Percentiles rank a stretch among this genome's conserved stretches.
Evolutionary conservation across 352 stramenopile species (phyloP).

Genomic region (Pythium apleroticum): DNA sequence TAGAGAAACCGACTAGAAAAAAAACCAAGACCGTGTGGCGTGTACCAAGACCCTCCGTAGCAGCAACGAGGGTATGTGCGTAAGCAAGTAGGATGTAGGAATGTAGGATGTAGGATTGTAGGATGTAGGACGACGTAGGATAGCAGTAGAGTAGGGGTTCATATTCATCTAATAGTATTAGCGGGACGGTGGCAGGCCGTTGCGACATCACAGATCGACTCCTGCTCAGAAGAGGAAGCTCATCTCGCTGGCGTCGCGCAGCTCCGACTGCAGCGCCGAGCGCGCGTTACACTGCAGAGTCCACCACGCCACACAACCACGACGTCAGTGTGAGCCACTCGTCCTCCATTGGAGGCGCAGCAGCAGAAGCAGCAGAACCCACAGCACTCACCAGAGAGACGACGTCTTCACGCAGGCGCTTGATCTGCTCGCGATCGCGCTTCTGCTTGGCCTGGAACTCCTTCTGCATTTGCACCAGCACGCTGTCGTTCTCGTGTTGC

Average conservation of each 20-base stretch:
- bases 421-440: constrained; percentile 52
- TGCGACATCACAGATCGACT: not conserved
- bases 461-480: constrained; percentile 50
- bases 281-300: constrained; percentile 54
- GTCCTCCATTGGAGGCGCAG: not conserved
- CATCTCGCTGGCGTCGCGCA: constrained; percentile 60
- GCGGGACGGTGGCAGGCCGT: not conserved
- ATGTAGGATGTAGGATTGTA: constrained; percentile 1
- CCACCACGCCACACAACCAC: constrained; percentile 6
- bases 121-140: not conserved
- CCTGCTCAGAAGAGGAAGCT: constrained; percentile 39
- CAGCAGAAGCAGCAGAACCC: not conserved
- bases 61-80: not conserved
- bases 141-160: constrained; percentile 4
- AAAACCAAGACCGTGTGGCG: not conserved
- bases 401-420: constrained; percentile 54
- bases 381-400: constrained; percentile 39
- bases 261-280: constrained; percentile 50
- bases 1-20: constrained; percentile 1
- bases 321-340: not conserved
- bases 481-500: constrained; percentile 53
- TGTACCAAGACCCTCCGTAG: not conserved
- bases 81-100: not conserved
- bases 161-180: constrained; percentile 6
- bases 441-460: constrained; percentile 44